Evolutionary conservation across 2,329 filamentous ascomycete species (phyloP).

Genomic region (Diplodia seriata): DNA sequence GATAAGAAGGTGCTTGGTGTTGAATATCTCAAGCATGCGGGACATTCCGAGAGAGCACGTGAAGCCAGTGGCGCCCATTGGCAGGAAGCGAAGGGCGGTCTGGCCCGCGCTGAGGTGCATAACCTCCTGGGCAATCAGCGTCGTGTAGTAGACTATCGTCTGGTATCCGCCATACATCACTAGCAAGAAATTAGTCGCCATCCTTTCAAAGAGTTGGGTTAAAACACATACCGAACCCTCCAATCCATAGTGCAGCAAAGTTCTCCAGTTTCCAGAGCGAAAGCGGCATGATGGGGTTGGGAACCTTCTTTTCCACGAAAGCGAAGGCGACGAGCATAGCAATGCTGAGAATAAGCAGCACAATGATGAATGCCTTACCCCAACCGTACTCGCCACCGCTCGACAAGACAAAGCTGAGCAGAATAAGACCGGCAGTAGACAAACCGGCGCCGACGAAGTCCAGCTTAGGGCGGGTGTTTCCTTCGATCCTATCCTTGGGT

Average conservation of each 20-base stretch:
- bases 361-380: constrained; percentile 55
- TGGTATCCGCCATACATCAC: constrained; percentile 53
- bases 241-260: constrained; percentile 55
- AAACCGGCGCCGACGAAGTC: constrained; percentile 53
- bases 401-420: constrained; percentile 55
- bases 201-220: too few species aligned
- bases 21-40: constrained; percentile 46
- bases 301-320: constrained; percentile 53
- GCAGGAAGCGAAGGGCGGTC: constrained; percentile 52
- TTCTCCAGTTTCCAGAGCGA: constrained; percentile 56
- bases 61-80: constrained; percentile 52
- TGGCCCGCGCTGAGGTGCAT: constrained; percentile 49
- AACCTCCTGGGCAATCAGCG: constrained; percentile 51
- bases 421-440: constrained; percentile 52
- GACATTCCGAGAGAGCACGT: constrained; percentile 37
- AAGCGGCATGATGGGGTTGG: constrained; percentile 56
- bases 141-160: constrained; percentile 53
- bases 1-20: constrained; percentile 49
- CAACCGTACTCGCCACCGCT: constrained; percentile 57
- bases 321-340: constrained; percentile 50
- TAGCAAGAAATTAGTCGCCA: not conserved
- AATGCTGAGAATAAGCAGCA: constrained; percentile 49
- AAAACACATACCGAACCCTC: constrained; percentile 48
- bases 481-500: constrained; percentile 48
- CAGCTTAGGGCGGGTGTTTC: constrained; percentile 46